These are phyloP conservation scores for Acephala macrosclerotiorum DNA, from an alignment of 2,329 filamentous ascomycete genomes.

Conservation along the genomic window DNA sequence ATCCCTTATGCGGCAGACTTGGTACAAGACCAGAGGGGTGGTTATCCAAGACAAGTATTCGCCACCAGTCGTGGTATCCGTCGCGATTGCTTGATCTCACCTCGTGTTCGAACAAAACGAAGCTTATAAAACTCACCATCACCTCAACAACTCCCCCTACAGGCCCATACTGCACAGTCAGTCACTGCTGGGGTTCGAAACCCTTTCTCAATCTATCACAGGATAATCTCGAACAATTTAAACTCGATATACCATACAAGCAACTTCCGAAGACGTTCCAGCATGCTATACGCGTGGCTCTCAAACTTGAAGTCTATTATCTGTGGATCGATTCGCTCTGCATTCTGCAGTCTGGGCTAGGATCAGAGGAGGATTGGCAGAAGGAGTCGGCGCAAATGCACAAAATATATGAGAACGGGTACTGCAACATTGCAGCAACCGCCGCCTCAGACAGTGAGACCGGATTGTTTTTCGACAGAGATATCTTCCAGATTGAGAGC, in stretches of 20 bases:
- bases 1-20: background rate
- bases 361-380: slow-evolving; percentile 10
- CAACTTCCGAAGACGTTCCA: slow-evolving; percentile 9
- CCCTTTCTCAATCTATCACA: background rate
- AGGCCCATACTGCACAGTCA: slow-evolving; percentile 1
- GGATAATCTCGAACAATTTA: background rate
- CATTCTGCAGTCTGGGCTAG: slow-evolving; percentile 9
- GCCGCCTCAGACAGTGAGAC: background rate
- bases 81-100: slow-evolving; percentile 1
- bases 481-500: background rate
- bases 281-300: slow-evolving; percentile 2
- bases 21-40: background rate
- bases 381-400: slow-evolving; percentile 11
- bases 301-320: background rate
- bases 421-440: slow-evolving; percentile 4
- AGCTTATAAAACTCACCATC: background rate
- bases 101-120: background rate
- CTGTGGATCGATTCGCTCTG: slow-evolving; percentile 18
- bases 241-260: background rate
- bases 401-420: background rate
- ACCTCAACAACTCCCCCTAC: background rate
- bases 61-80: background rate
- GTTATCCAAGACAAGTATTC: background rate
- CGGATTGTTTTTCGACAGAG: slow-evolving; percentile 2
- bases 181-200: background rate